phyloP scores from a whole-genome alignment of 805 yeast genomes.

The Hanseniaspora thailandica region DNA sequence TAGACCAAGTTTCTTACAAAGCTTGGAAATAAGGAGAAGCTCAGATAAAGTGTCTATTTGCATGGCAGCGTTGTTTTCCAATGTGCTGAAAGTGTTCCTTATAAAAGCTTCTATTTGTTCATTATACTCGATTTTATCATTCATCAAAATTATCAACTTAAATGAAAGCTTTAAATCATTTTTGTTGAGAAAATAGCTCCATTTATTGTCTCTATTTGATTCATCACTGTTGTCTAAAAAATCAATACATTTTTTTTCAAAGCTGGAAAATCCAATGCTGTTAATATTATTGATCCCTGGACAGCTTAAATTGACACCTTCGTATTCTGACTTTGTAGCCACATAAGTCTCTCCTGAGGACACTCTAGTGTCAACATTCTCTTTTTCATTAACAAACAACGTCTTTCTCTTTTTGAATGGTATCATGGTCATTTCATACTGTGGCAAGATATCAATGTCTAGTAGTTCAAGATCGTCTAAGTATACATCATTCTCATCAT shows the following conservation, averaged over 20 bases:
- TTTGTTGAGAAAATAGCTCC: not conserved
- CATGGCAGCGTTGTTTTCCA: not conserved
- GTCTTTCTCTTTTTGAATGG: conserved; percentile 10
- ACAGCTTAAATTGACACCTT: not conserved
- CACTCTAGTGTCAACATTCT: not conserved
- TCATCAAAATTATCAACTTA: not conserved
- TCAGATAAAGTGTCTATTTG: not conserved
- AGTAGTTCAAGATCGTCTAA: not conserved
- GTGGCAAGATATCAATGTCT: not conserved
- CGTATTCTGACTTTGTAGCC: not conserved
- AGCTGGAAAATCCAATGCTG: not conserved
- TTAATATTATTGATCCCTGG: not conserved
- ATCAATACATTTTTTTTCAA: not conserved
- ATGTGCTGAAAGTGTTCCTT: not conserved
- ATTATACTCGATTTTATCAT: not conserved
- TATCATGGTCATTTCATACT: conserved; percentile 13
- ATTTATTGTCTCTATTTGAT: not conserved
- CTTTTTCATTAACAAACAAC: not conserved
- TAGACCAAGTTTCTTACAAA: not conserved
- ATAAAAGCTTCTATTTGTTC: not conserved
- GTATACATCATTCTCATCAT: not conserved
- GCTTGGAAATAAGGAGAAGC: not conserved
- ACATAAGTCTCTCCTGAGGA: conserved; percentile 7
- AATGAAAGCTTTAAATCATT: not conserved
- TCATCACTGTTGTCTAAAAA: not conserved